Base-by-base conservation (phyloP, 2,329 filamentous ascomycete species). In the Ophiocordyceps sinensis region DNA sequence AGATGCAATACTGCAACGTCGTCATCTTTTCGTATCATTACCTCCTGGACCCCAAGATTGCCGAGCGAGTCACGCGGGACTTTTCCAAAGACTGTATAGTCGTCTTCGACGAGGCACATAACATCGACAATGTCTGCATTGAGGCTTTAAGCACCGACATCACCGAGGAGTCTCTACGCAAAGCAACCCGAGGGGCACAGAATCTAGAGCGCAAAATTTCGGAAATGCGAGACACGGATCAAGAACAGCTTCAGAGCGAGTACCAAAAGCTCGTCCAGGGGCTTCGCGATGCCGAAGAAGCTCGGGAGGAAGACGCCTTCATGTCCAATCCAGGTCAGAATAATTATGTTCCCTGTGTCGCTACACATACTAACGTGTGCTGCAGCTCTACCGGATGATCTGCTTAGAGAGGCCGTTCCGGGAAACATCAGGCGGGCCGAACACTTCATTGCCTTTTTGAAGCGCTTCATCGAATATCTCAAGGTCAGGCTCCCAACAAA, bases 21-120 rank as follows among this genome's bases (percentile, higher is more conserved):
- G 95, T 98, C 55, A 98, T 98, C 50, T 98, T 98, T 65, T 98
- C 91, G 1, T 98, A 98, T 57, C 91, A 98, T 61, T 98, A 98
- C 56, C 75, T 98, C 3, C 75, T 98, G 14, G 93, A 98, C 53
- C 91, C 91, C 3, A 98, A 98, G 59, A 98, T 98, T 53, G 91
- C 91, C 12, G 91, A 98, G 57, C 66, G 89, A 43, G 88, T 96
- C 2, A 96, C 91, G 0, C 87, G 83, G 59, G 91, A 98, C 54
- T 75, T 98, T 11, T 95, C 91, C 0, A 95, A 95, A 52, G 93
- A 98, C 59, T 95, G 88, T 59, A 98, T 98, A 40, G 85, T 98
- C 17, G 91, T 98, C 3, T 98, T 98, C 49, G 91, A 98, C 55
- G 91, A 98, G 61, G 91, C 91, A 13, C 91, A 98, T 66, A 98